These are phyloP conservation scores for Zarea fungicola DNA, from an alignment of 2,329 filamentous ascomycete genomes.

Conservation along the genomic window DNA sequence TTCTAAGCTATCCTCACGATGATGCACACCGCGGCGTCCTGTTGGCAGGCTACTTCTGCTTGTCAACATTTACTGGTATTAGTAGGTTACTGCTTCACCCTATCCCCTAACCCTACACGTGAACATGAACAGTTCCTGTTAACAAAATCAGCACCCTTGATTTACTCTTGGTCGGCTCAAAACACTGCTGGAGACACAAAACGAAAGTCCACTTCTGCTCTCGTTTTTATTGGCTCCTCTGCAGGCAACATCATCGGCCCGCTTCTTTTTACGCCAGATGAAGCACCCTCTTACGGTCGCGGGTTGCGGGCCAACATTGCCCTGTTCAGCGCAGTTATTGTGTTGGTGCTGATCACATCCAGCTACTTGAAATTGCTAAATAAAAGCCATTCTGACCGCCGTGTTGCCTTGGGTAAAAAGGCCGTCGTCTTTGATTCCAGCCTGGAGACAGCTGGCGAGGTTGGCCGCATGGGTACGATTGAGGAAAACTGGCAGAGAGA, in stretches of 20 bases:
- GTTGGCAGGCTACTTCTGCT: slow-evolving; percentile 52
- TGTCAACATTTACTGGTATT: slow-evolving; percentile 49
- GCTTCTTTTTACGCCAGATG: slow-evolving; percentile 54
- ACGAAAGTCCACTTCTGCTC: slow-evolving; percentile 59
- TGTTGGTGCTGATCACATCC: slow-evolving; percentile 39
- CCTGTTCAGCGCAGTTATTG: slow-evolving; percentile 55
- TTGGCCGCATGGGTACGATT: slow-evolving; percentile 30
- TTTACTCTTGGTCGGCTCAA: slow-evolving; percentile 56
- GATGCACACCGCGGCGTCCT: slow-evolving; percentile 41
- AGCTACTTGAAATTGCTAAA: slow-evolving; percentile 50
- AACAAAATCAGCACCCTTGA: slow-evolving; percentile 41
- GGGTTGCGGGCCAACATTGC: slow-evolving; percentile 56
- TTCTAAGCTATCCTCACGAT: slow-evolving; percentile 45
- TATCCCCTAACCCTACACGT: slow-evolving; percentile 45
- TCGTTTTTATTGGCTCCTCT: slow-evolving; percentile 61
- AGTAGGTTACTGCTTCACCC: slow-evolving; percentile 28
- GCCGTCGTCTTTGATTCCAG: slow-evolving; percentile 54
- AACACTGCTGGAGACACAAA: slow-evolving; percentile 67
- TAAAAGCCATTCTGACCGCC: slow-evolving; percentile 45
- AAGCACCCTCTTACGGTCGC: slow-evolving; percentile 34
- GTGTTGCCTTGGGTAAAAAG: slow-evolving; percentile 55
- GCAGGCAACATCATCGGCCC: slow-evolving; percentile 64
- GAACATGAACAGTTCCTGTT: no score
- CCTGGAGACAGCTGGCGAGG: slow-evolving; percentile 46
- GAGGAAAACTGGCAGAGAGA: slow-evolving; percentile 15